phyloP scores from a whole-genome alignment of 345 rosid species.

The Dimocarpus longan region DNA sequence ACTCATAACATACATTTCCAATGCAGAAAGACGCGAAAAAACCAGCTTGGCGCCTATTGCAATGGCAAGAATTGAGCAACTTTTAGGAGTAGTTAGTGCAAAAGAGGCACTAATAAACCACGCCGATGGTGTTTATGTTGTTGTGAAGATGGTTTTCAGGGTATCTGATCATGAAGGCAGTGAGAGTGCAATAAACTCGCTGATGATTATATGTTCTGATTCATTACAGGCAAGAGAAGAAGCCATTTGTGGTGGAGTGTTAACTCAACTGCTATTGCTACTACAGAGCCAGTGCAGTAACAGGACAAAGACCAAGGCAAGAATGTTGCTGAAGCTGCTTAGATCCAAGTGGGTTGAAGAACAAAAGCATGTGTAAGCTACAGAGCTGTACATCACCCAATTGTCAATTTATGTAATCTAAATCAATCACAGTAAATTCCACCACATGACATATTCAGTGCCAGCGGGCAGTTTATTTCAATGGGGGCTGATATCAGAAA shows the following conservation, averaged over 20 bases:
- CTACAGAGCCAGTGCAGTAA: slow-evolving; percentile 61
- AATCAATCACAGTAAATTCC: background rate
- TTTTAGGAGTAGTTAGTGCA: slow-evolving; percentile 33
- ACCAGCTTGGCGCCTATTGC: slow-evolving; percentile 36
- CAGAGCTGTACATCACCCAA: slow-evolving; percentile 11
- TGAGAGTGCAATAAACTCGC: slow-evolving; percentile 50
- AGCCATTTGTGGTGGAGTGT: slow-evolving; percentile 46
- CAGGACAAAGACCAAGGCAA: slow-evolving; percentile 56
- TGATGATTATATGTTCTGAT: slow-evolving; percentile 43
- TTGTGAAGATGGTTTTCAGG: slow-evolving; percentile 62
- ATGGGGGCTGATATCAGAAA: too few relatives aligned
- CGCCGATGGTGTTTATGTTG: slow-evolving; percentile 36
- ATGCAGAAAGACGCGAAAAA: slow-evolving; percentile 33
- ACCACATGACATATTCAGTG: too few relatives aligned
- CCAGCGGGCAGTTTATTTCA: too few relatives aligned
- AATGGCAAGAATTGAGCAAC: slow-evolving; percentile 43
- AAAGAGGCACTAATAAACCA: slow-evolving; percentile 38
- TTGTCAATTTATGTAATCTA: slow-evolving; percentile 13
- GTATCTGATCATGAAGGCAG: slow-evolving; percentile 64
- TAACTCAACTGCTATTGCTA: slow-evolving; percentile 53
- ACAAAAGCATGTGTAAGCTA: slow-evolving; percentile 18
- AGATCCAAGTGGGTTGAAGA: slow-evolving; percentile 45
- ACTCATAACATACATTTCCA: slow-evolving; percentile 38
- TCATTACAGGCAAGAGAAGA: slow-evolving; percentile 53
- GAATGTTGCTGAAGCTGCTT: slow-evolving; percentile 52